A percentile compares a stretch with the other conserved stretches of the same genome.
phyloP scores from a whole-genome alignment of 495 filamentous ascomycete genomes.

The Penicillium paradoxum region DNA sequence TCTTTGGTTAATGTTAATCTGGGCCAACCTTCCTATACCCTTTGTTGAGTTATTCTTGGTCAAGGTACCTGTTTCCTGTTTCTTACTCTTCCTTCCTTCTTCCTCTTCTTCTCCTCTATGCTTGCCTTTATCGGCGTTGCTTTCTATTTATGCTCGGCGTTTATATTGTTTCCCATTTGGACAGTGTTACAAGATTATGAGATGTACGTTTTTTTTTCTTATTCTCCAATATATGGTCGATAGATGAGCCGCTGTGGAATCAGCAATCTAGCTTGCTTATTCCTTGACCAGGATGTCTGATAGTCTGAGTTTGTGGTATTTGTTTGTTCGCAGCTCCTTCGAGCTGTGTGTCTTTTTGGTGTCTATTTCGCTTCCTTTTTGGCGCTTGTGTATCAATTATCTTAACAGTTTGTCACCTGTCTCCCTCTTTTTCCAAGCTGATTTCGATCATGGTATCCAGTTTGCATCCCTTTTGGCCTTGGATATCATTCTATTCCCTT shows the following conservation, averaged over 20 bases:
- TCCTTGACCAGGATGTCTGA: not conserved
- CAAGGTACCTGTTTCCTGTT: constrained; percentile 12
- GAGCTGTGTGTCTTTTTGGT: not conserved
- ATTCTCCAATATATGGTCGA: constrained; percentile 5
- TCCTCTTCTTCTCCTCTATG: not conserved
- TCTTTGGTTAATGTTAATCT: constrained; percentile 36
- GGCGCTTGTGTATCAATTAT: not conserved
- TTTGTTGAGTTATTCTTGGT: constrained; percentile 37
- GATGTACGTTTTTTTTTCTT: constrained; percentile 4
- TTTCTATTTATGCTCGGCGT: constrained; percentile 19
- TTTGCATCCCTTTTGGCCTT: not conserved
- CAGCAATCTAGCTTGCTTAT: not conserved
- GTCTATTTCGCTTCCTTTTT: not conserved
- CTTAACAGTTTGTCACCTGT: not conserved
- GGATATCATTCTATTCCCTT: not conserved
- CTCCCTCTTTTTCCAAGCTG: no score
- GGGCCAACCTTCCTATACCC: constrained; percentile 44
- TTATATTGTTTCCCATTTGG: constrained; percentile 4
- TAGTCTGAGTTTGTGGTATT: not conserved
- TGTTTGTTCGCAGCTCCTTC: not conserved
- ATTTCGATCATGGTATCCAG: not conserved
- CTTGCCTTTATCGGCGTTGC: constrained; percentile 7
- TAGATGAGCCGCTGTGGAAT: not conserved
- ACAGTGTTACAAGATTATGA: constrained; percentile 22
- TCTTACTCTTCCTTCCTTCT: constrained; percentile 11